phyloP scores from a whole-genome alignment of 1,139 yeast species.

The Diutina scorzettiae region DNA sequence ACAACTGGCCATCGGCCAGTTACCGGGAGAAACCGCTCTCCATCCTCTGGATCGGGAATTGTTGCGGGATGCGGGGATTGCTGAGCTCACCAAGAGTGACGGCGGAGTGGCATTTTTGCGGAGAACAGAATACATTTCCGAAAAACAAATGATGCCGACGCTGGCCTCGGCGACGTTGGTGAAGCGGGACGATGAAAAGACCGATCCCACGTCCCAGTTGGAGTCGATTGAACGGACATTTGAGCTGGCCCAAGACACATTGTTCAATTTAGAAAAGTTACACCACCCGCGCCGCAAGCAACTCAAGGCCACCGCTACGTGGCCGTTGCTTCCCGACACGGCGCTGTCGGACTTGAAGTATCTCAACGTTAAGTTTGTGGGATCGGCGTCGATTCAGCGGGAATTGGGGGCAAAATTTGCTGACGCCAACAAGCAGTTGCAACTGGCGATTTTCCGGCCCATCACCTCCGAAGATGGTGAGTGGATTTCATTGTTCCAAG shows the following conservation, averaged over 20 bases:
- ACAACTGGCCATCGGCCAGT: conserved; percentile 29
- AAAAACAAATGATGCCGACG: conserved; percentile 15
- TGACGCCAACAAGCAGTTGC: conserved; percentile 30
- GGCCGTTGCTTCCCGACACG: conserved; percentile 83
- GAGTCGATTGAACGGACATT: conserved; percentile 68
- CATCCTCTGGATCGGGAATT: conserved; percentile 71
- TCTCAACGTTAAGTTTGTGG: conserved; percentile 61
- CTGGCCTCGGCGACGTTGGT: conserved; percentile 7
- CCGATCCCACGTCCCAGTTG: conserved; percentile 55
- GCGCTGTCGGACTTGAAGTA: conserved; percentile 74
- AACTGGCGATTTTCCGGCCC: conserved; percentile 65
- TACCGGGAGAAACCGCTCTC: conserved; percentile 23
- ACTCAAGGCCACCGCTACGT: conserved; percentile 62
- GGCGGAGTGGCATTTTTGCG: conserved; percentile 75
- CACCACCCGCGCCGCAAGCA: conserved; percentile 71
- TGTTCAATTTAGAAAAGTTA: conserved; percentile 30
- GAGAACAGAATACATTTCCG: conserved; percentile 84
- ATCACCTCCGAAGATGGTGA: conserved; percentile 65
- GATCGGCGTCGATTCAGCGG: conserved; percentile 57
- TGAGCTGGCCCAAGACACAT: conserved; percentile 42
- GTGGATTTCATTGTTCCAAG: conserved; percentile 67
- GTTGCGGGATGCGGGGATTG: conserved; percentile 65
- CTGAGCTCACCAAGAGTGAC: conserved; percentile 35
- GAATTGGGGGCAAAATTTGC: conserved; percentile 28
- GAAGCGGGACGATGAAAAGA: conserved; percentile 18